A percentile compares a stretch with the other conserved stretches of the same genome.
Evolutionary conservation across 1,284 basidiomycete species (phyloP).

Genomic region (Ustilago trichophora): DNA sequence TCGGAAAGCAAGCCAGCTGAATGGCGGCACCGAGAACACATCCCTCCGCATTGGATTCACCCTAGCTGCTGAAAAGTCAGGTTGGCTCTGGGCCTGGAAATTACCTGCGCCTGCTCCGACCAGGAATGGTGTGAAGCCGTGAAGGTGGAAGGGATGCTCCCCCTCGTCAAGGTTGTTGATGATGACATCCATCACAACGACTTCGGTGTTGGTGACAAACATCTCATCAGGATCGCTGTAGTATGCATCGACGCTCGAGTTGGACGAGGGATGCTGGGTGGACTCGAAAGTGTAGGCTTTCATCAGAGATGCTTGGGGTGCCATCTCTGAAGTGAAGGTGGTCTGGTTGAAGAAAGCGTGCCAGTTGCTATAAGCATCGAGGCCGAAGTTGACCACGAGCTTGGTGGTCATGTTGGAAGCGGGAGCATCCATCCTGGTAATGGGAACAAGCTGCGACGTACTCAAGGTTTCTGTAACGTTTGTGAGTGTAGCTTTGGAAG

Average conservation of each 20-base stretch:
- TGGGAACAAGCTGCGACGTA: conserved; percentile 31
- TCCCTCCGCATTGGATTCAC: conserved; percentile 52
- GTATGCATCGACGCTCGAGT: conserved; percentile 26
- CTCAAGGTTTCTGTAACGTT: conserved; percentile 30
- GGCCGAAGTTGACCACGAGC: conserved; percentile 41
- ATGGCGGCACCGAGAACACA: conserved; percentile 48
- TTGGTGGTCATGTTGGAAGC: conserved; percentile 38
- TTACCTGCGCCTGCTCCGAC: conserved; percentile 64
- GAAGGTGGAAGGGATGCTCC: conserved; percentile 69
- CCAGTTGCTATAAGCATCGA: conserved; percentile 34
- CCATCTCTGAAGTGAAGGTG: conserved; percentile 44
- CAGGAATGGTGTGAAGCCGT: conserved; percentile 54
- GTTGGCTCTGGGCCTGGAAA: conserved; percentile 29
- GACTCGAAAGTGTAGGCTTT: conserved; percentile 34
- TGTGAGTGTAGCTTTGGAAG: conserved; percentile 13
- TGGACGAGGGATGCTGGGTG: conserved; percentile 17
- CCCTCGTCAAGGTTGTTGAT: conserved; percentile 68
- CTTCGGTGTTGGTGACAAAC: conserved; percentile 42
- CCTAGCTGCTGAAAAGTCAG: conserved; percentile 32
- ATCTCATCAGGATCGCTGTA: conserved; percentile 34
- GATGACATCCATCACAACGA: conserved; percentile 61
- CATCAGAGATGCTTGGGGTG: conserved; percentile 25
- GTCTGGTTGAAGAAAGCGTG: conserved; percentile 52
- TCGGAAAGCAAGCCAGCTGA: conserved; percentile 51
- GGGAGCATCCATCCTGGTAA: conserved; percentile 28